phyloP scores from a whole-genome alignment of 2,329 filamentous ascomycete species.

The Monilinia polystroma region DNA sequence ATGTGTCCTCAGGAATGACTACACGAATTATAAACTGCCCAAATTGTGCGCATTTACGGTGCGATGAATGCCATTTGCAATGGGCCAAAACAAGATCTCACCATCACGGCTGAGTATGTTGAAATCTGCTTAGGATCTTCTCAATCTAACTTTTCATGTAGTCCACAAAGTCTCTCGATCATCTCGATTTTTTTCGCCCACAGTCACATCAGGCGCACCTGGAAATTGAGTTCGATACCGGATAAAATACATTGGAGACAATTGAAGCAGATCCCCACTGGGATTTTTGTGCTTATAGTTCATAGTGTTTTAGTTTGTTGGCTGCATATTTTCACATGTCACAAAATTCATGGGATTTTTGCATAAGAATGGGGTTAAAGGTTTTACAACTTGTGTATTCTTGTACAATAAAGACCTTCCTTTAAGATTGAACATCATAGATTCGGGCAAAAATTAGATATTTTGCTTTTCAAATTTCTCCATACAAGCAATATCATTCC shows the following conservation, averaged over 20 bases:
- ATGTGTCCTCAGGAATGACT: constrained; percentile 17
- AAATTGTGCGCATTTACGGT: background rate
- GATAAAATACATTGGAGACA: background rate
- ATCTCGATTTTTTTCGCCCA: background rate
- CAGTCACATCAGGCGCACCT: background rate
- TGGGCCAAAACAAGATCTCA: background rate
- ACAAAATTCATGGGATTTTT: background rate
- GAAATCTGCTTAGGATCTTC: background rate
- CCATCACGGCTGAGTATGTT: constrained; percentile 12
- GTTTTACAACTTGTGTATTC: background rate
- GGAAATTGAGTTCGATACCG: background rate
- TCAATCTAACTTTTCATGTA: background rate
- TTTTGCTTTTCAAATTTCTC: background rate
- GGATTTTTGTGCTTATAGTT: background rate
- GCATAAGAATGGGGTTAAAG: background rate
- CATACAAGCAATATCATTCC: background rate
- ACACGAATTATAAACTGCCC: constrained; percentile 8
- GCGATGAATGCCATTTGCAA: background rate
- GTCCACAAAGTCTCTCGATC: constrained; percentile 1
- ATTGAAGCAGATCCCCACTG: background rate
- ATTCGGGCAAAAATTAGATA: background rate
- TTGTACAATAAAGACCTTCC: background rate
- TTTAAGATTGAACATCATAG: constrained; percentile 9
- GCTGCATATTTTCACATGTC: background rate
- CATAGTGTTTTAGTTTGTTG: background rate